Evolutionary conservation across 176 grass and related monocot species (phyloP).

Genomic region (Oryza longistaminata): DNA sequence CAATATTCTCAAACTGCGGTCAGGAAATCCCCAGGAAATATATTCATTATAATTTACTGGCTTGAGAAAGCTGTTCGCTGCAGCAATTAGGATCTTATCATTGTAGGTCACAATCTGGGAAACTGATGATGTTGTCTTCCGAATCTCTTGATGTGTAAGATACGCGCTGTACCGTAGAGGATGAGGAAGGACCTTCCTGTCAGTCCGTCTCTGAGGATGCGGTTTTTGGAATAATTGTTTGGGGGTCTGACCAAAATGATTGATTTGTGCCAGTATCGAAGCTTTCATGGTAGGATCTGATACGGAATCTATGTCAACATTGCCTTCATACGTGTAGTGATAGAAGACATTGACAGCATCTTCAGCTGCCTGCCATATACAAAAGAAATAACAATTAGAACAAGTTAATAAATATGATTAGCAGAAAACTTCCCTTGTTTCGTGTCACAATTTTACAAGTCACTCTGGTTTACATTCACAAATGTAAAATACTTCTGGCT

Average conservation of each 20-base stretch:
- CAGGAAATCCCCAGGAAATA: conserved; percentile 96
- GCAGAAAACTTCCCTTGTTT: conserved; percentile 11
- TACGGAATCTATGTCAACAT: conserved; percentile 96
- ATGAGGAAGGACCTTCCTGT: conserved; percentile 80
- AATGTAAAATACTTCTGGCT: background rate
- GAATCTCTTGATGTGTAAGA: conserved; percentile 81
- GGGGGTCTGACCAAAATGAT: conserved; percentile 99
- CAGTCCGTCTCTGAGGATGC: conserved; percentile 80
- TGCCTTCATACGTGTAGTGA: conserved; percentile 99
- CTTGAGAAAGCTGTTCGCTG: conserved; percentile 80
- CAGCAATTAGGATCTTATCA: conserved; percentile 74
- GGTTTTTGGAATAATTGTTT: conserved; percentile 95
- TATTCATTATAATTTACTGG: conserved; percentile 79
- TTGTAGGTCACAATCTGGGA: conserved; percentile 95
- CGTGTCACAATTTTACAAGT: conserved; percentile 10
- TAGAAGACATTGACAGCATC: conserved; percentile 99
- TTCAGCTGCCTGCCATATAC: conserved; percentile 77
- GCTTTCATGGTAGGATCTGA: conserved; percentile 99
- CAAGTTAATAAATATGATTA: conserved; percentile 8
- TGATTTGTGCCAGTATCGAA: conserved; percentile 98
- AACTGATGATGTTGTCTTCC: conserved; percentile 66
- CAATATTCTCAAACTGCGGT: conserved; percentile 89
- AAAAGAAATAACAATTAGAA: conserved; percentile 42
- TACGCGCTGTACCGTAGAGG: conserved; percentile 77
- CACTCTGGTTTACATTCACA: conserved; percentile 4